Percentiles rank a stretch among this genome's conserved stretches.
These are phyloP conservation scores for Taiwanofungus camphoratus DNA, from an alignment of 1,284 basidiomycete species.

Conservation along the genomic window DNA sequence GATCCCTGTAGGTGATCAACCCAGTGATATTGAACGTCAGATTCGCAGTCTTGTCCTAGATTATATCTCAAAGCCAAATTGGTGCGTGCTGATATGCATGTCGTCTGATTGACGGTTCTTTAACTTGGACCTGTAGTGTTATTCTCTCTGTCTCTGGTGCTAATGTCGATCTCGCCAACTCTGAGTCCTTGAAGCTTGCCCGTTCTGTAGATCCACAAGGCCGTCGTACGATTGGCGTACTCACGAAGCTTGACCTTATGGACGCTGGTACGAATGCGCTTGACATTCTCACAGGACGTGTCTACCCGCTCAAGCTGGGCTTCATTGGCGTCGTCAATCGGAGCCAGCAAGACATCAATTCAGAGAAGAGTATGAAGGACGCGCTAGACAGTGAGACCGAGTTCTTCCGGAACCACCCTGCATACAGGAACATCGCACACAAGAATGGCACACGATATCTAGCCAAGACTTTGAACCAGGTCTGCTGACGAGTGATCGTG, in stretches of 20 bases:
- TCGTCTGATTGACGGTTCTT: background rate
- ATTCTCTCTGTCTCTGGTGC: slow-evolving; percentile 96
- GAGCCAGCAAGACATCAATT: slow-evolving; percentile 96
- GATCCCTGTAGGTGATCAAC: slow-evolving; percentile 90
- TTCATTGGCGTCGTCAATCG: slow-evolving; percentile 98
- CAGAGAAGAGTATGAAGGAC: slow-evolving; percentile 81
- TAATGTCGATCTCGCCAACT: slow-evolving; percentile 98
- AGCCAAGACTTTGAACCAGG: slow-evolving; percentile 92
- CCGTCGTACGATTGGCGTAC: slow-evolving; percentile 90
- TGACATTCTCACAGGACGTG: slow-evolving; percentile 92
- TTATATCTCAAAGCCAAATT: slow-evolving; percentile 96
- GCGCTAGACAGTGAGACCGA: slow-evolving; percentile 85
- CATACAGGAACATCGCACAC: slow-evolving; percentile 94
- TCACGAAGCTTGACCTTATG: slow-evolving; percentile 98
- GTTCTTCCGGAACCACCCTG: slow-evolving; percentile 88
- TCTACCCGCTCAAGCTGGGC: slow-evolving; percentile 96
- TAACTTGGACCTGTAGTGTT: slow-evolving; percentile 50
- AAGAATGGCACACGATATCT: slow-evolving; percentile 96
- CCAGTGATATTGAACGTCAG: slow-evolving; percentile 94
- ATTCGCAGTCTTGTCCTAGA: slow-evolving; percentile 92
- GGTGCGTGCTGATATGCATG: slow-evolving; percentile 41
- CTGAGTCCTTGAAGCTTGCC: slow-evolving; percentile 94
- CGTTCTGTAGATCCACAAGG: slow-evolving; percentile 95
- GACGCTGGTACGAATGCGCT: slow-evolving; percentile 97
- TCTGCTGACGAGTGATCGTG: slow-evolving; percentile 29